Conservation (phyloP, 2,329 filamentous ascomycete species). For the Metarhizium guizhouense region DNA sequence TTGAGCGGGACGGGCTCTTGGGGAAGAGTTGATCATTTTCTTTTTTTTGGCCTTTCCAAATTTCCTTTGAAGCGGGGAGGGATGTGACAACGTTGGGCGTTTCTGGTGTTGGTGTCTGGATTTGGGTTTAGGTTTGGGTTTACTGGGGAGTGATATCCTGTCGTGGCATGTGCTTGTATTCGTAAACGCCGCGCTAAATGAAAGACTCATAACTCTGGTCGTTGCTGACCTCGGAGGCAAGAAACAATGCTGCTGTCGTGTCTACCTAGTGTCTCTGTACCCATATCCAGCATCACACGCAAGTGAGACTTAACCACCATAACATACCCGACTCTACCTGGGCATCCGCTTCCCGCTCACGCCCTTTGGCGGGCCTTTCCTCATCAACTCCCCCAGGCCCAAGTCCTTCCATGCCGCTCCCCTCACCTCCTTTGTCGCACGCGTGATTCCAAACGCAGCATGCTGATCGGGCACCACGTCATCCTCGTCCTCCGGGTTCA, state of each 20-base stretch:
- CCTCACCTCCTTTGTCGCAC: slow-evolving; percentile 62
- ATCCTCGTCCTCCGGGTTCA: slow-evolving; percentile 83
- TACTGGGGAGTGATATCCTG: neutral
- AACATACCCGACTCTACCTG: neutral
- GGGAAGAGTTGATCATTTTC: slow-evolving; percentile 34
- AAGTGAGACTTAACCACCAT: no score
- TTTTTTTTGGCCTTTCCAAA: neutral
- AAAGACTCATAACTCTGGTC: neutral
- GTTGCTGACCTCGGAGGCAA: no score
- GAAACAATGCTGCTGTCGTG: neutral
- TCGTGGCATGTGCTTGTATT: neutral
- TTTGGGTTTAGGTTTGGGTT: neutral
- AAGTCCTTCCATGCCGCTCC: slow-evolving; percentile 75
- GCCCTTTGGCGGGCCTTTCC: slow-evolving; percentile 35
- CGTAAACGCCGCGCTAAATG: neutral
- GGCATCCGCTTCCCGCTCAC: slow-evolving; percentile 7
- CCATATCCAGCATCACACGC: neutral
- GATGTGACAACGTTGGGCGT: neutral
- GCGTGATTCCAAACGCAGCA: slow-evolving; percentile 76
- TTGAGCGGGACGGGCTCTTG: slow-evolving; percentile 82
- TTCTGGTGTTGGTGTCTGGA: neutral
- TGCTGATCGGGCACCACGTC: slow-evolving; percentile 84
- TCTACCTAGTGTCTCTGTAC: no score
- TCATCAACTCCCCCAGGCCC: slow-evolving; percentile 63
- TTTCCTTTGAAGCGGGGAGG: neutral